These are phyloP conservation scores for Panicum hallii DNA, from an alignment of 202 grass and related monocot genomes.

Conservation along the genomic window DNA sequence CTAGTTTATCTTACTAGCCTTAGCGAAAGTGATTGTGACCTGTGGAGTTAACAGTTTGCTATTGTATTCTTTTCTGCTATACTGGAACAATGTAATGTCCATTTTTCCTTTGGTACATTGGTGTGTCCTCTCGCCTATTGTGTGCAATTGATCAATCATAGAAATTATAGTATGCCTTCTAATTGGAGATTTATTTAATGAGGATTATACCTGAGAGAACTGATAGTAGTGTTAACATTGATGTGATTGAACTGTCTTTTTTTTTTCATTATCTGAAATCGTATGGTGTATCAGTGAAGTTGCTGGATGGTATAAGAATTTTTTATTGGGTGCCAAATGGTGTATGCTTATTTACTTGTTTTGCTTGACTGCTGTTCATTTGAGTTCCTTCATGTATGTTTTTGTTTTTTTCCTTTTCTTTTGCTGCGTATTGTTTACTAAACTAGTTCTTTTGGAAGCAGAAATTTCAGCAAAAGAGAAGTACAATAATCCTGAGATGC, in stretches of 20 bases:
- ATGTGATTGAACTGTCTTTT: background rate
- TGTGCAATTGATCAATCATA: background rate
- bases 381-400: background rate
- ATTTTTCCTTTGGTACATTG: slow-evolving; percentile 12
- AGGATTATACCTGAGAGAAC: background rate
- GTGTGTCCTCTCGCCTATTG: slow-evolving; percentile 2
- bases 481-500: slow-evolving; percentile 49
- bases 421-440: background rate
- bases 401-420: background rate
- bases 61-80: background rate
- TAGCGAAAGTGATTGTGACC: background rate
- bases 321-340: background rate
- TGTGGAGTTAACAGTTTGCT: background rate
- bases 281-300: background rate
- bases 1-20: background rate
- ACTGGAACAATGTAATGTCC: background rate
- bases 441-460: slow-evolving; percentile 47
- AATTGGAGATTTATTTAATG: background rate
- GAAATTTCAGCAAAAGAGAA: slow-evolving; percentile 59
- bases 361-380: slow-evolving; percentile 26
- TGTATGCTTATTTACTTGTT: slow-evolving; percentile 21
- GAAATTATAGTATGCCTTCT: slow-evolving; percentile 4
- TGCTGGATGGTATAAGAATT: background rate
- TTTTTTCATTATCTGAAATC: background rate
- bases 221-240: slow-evolving; percentile 1